A percentile compares a stretch with the other conserved stretches of the same genome.
Conservation (phyloP, 2,329 filamentous ascomycete genomes). For the Podosphaera xanthii region DNA sequence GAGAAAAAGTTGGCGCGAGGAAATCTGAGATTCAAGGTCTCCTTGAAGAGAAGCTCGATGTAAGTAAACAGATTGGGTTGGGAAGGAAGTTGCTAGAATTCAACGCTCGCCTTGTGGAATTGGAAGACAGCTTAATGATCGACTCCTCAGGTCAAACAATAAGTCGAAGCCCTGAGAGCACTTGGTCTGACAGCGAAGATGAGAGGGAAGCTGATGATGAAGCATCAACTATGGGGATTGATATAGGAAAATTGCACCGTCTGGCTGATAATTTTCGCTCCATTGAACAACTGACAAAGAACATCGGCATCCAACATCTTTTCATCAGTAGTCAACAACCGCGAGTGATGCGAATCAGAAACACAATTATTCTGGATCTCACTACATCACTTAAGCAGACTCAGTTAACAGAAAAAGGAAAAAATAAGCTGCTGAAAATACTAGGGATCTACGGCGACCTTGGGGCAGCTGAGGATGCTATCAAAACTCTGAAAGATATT, state of each 20-base stretch:
- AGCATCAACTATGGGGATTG: slow-evolving; percentile 12
- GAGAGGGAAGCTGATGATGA: slow-evolving; percentile 17
- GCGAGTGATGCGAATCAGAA: slow-evolving; percentile 32
- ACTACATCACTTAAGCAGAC: slow-evolving; percentile 37
- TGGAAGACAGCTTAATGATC: slow-evolving; percentile 42
- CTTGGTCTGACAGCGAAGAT: slow-evolving; percentile 19
- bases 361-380: slow-evolving; percentile 41
- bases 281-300: slow-evolving; percentile 26
- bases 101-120: slow-evolving; percentile 33
- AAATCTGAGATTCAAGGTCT: slow-evolving; percentile 38
- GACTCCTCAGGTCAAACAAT: slow-evolving; percentile 14
- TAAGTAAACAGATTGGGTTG: slow-evolving; percentile 37
- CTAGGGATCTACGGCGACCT: slow-evolving; percentile 37
- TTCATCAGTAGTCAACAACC: slow-evolving; percentile 35
- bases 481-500: slow-evolving; percentile 23
- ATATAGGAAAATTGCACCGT: slow-evolving; percentile 21
- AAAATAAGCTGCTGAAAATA: slow-evolving; percentile 27
- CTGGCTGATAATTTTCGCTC: slow-evolving; percentile 35
- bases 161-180: slow-evolving; percentile 12
- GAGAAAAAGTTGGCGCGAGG: slow-evolving; percentile 37
- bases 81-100: slow-evolving; percentile 43
- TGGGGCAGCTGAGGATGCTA: slow-evolving; percentile 33
- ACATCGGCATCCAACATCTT: slow-evolving; percentile 33
- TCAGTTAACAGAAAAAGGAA: slow-evolving; percentile 20
- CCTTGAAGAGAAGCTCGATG: slow-evolving; percentile 40